phyloP scores from a whole-genome alignment of 73 alveolate genomes.

The Symbiodinium pilosum region DNA sequence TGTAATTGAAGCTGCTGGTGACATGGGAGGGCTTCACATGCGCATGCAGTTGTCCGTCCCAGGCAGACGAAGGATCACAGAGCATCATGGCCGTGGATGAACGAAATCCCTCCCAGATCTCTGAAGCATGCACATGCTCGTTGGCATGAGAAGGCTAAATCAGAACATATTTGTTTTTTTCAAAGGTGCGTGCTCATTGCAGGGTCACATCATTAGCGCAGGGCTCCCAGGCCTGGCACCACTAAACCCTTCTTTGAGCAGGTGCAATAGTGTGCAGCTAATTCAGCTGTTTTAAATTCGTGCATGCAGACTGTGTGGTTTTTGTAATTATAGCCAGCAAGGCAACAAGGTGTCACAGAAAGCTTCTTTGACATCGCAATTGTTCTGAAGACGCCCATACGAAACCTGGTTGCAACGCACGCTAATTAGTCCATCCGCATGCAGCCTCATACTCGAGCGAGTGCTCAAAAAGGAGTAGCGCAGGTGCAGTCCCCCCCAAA shows the following conservation, averaged over 20 bases:
- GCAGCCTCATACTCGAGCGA: background rate
- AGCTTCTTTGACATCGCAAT: no score
- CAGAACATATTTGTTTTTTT: background rate
- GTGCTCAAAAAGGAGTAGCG: background rate
- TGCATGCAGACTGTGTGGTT: background rate
- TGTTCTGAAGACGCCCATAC: no score
- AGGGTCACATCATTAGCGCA: no score
- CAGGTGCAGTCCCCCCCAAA: no score
- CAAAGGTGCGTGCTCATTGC: background rate
- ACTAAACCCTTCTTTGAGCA: background rate
- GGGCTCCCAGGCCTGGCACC: no score
- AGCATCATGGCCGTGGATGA: background rate
- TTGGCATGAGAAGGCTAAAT: background rate
- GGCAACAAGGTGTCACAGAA: background rate
- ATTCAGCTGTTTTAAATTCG: background rate
- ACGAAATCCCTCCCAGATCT: background rate
- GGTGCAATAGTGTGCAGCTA: background rate
- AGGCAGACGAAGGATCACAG: conserved; percentile 5
- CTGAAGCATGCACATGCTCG: background rate
- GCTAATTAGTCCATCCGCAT: background rate
- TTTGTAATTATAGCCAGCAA: background rate
- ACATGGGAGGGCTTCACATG: no score
- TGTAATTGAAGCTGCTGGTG: no score
- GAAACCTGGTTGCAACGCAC: no score
- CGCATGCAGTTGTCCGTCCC: no score